These are phyloP conservation scores for Fusarium begoniae DNA, from an alignment of 2,329 filamentous ascomycete genomes.

Conservation along the genomic window DNA sequence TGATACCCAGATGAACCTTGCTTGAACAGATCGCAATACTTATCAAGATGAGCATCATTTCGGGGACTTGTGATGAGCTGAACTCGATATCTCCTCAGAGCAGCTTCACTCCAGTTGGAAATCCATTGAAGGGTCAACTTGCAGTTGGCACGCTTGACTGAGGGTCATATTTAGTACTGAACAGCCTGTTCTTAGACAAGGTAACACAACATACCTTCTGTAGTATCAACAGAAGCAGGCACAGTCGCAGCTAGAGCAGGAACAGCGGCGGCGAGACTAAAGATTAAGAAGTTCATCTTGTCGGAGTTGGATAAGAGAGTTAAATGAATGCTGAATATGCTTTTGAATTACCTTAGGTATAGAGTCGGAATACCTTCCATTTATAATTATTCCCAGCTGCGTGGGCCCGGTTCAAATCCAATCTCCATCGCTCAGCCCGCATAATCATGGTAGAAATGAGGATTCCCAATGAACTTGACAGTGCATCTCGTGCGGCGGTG, in stretches of 20 bases:
- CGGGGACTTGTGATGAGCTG: neutral
- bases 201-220: neutral
- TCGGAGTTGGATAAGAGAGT: neutral
- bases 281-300: neutral
- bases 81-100: neutral
- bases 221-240: neutral
- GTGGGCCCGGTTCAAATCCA: accelerated
- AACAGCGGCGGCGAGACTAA: neutral
- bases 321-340: neutral
- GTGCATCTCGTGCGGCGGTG: neutral
- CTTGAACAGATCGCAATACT: neutral
- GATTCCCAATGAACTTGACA: neutral
- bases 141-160: neutral
- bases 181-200: neutral
- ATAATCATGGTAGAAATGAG: neutral
- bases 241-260: neutral
- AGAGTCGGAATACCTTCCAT: neutral
- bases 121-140: neutral
- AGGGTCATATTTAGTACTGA: neutral
- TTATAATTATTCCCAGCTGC: neutral
- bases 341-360: no score
- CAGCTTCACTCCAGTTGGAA: neutral
- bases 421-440: accelerated
- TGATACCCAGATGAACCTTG: neutral
- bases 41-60: neutral